A percentile compares a stretch with the other conserved stretches of the same genome.
These are phyloP conservation scores for Blastobotrys buckinghamii DNA, from an alignment of 1,139 yeast species.

Conservation along the genomic window DNA sequence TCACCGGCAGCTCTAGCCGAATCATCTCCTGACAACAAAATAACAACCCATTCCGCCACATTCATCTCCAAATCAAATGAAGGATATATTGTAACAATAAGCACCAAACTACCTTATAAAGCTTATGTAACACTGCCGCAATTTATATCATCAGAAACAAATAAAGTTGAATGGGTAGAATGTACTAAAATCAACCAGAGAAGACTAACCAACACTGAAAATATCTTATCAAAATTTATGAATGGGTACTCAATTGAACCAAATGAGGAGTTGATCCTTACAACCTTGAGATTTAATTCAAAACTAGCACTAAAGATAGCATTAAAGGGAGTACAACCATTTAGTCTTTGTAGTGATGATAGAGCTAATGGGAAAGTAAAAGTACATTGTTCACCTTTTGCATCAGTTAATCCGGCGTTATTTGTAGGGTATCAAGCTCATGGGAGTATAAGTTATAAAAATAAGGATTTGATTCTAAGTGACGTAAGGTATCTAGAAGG, in stretches of 20 bases:
- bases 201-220: not conserved
- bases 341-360: not conserved
- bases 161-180: conserved; percentile 4
- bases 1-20: conserved; percentile 5
- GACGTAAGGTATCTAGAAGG: conserved; percentile 59
- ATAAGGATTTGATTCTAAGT: conserved; percentile 36
- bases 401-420: conserved; percentile 50
- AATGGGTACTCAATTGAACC: conserved; percentile 4
- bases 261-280: not conserved
- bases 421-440: conserved; percentile 45
- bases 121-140: not conserved
- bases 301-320: not conserved
- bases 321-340: not conserved
- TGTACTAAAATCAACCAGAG: not conserved
- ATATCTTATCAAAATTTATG: not conserved
- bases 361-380: not conserved
- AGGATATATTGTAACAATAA: conserved; percentile 3
- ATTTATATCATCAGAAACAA: not conserved
- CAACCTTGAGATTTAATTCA: not conserved
- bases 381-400: conserved; percentile 44
- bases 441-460: conserved; percentile 42
- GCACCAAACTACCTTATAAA: not conserved
- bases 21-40: not conserved
- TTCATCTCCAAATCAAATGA: not conserved
- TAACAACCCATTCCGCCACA: conserved; percentile 1